phyloP scores from a whole-genome alignment of 768 basidiomycete species.

The Rhizopogon salebrosus region DNA sequence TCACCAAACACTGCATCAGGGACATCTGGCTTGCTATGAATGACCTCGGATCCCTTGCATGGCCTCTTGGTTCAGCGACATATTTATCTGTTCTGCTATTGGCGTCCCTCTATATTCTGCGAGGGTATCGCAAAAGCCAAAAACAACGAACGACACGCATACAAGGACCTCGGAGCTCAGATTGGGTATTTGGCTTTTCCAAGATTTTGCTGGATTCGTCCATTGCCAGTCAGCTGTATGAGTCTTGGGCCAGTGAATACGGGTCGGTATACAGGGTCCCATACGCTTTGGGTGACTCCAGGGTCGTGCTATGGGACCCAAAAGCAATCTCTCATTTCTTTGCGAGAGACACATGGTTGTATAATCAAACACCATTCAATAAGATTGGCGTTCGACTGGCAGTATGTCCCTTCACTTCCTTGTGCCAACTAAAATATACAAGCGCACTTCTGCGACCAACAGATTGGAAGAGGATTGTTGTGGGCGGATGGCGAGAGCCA shows the following conservation, averaged over 20 bases:
- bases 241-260: slow-evolving; percentile 38
- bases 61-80: background rate
- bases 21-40: background rate
- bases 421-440: background rate
- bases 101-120: background rate
- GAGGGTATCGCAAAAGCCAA: background rate
- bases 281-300: slow-evolving; percentile 25
- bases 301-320: slow-evolving; percentile 36
- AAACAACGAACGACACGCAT: slow-evolving; percentile 23
- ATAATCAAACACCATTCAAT: slow-evolving; percentile 33
- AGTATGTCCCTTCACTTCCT: slow-evolving; percentile 19
- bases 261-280: slow-evolving; percentile 40
- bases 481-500: slow-evolving; percentile 25
- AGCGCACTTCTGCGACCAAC: background rate
- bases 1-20: background rate
- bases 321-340: slow-evolving; percentile 47
- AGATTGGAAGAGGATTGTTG: slow-evolving; percentile 22
- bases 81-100: background rate
- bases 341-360: slow-evolving; percentile 41
- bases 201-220: slow-evolving; percentile 21
- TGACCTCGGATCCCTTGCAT: background rate
- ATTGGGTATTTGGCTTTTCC: slow-evolving; percentile 35
- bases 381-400: slow-evolving; percentile 35
- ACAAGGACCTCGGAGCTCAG: slow-evolving; percentile 34
- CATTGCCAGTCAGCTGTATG: slow-evolving; percentile 29